A percentile compares a stretch with the other conserved stretches of the same genome.
Evolutionary conservation across 345 rosid species (phyloP).

Genomic region (Arabis hirsuta): DNA sequence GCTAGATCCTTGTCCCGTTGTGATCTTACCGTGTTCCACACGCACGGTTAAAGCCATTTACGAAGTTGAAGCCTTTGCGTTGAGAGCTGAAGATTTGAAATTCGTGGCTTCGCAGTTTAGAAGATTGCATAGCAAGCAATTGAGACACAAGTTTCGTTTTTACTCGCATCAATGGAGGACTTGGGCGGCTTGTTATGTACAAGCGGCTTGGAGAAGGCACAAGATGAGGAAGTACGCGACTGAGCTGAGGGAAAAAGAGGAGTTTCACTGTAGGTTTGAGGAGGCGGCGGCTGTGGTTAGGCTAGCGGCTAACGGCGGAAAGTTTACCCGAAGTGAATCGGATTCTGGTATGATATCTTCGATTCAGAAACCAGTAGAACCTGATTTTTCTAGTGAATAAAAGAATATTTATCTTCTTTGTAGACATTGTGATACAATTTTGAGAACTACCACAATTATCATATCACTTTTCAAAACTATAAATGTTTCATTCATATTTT

Average conservation of each 20-base stretch:
- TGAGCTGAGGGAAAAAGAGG: constrained; percentile 52
- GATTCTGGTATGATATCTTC: constrained; percentile 54
- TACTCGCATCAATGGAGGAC: constrained; percentile 90
- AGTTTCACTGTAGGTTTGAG: constrained; percentile 30
- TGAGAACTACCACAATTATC: background rate
- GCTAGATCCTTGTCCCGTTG: constrained; percentile 67
- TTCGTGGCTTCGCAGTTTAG: constrained; percentile 85
- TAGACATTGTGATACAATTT: background rate
- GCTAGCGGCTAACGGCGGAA: constrained; percentile 48
- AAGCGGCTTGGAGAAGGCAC: constrained; percentile 77
- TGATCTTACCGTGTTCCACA: constrained; percentile 76
- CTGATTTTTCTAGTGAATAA: constrained; percentile 69
- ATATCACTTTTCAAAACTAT: too few species aligned
- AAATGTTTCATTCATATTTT: too few species aligned
- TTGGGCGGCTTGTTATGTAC: constrained; percentile 90
- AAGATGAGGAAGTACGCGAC: constrained; percentile 63
- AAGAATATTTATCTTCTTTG: background rate
- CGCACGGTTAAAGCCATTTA: constrained; percentile 75
- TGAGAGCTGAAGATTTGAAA: constrained; percentile 74
- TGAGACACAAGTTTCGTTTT: constrained; percentile 79
- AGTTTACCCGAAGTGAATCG: constrained; percentile 46
- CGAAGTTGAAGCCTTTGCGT: constrained; percentile 89
- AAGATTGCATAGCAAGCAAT: constrained; percentile 80
- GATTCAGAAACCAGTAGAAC: constrained; percentile 79
- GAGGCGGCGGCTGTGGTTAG: constrained; percentile 32